These are phyloP conservation scores for Castanea sativa DNA, from an alignment of 306 rosid species.

Conservation along the genomic window DNA sequence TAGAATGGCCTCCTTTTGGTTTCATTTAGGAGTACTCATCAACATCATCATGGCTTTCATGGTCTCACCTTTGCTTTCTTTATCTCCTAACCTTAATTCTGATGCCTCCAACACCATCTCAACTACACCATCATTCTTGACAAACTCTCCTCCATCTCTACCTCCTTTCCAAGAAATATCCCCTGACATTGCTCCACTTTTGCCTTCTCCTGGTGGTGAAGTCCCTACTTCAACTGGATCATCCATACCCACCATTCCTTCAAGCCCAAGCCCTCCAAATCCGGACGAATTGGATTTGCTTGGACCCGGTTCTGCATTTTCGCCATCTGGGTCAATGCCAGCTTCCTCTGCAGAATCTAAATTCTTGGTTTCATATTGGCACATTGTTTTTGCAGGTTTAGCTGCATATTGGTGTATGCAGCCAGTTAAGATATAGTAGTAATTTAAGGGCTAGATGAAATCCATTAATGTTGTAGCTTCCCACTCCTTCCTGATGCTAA, in stretches of 20 bases:
- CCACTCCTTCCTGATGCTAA: constrained; percentile 18
- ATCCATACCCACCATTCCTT: constrained; percentile 73
- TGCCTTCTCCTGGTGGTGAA: constrained; percentile 76
- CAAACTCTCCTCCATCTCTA: constrained; percentile 31
- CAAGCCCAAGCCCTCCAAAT: constrained; percentile 86
- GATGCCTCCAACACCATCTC: constrained; percentile 33
- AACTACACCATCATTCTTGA: constrained; percentile 41
- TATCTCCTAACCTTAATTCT: constrained; percentile 33
- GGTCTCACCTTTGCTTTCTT: constrained; percentile 42
- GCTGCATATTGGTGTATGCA: constrained; percentile 38
- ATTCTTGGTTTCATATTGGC: constrained; percentile 21
- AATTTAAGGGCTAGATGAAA: constrained; percentile 23
- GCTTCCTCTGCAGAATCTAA: constrained; percentile 41
- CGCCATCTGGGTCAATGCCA: constrained; percentile 58
- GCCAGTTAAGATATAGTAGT: constrained; percentile 32
- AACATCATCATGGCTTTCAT: constrained; percentile 36
- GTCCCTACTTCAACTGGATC: constrained; percentile 56
- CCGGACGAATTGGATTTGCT: constrained; percentile 55
- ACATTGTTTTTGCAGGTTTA: constrained; percentile 37
- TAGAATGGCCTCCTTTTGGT: constrained; percentile 62
- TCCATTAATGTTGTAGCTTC: constrained; percentile 22
- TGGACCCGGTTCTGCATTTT: constrained; percentile 56
- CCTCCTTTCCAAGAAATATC: constrained; percentile 54
- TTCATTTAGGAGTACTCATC: constrained; percentile 28
- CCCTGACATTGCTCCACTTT: constrained; percentile 81